Percentiles rank a stretch among this genome's conserved stretches.
Evolutionary conservation across 495 filamentous ascomycete genomes (phyloP).

Genomic region (Xylaria venustula): DNA sequence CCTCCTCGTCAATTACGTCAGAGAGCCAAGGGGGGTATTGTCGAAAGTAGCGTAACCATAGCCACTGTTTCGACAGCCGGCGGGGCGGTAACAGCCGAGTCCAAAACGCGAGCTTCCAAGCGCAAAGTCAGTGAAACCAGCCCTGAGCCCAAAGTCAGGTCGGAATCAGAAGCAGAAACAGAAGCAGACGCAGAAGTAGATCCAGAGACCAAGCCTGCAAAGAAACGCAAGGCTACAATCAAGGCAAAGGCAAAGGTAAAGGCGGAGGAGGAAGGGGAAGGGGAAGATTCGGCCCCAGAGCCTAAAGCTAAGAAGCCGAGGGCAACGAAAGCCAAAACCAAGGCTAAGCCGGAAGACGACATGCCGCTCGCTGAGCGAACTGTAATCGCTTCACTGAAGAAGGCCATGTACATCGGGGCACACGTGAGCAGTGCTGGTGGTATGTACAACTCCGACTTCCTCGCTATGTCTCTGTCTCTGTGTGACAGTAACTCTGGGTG

Average conservation of each 20-base stretch:
- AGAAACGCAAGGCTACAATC: conserved; percentile 37
- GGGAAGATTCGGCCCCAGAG: conserved; percentile 23
- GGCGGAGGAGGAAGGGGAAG: conserved; percentile 26
- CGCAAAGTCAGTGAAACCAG: conserved; percentile 14
- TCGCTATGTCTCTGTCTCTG: no score
- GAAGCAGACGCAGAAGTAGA: conserved; percentile 1
- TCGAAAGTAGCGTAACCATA: conserved; percentile 4
- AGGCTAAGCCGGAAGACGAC: conserved; percentile 40
- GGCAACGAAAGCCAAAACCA: conserved; percentile 44
- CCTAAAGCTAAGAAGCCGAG: conserved; percentile 42
- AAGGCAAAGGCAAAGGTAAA: conserved; percentile 30
- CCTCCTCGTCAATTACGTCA: conserved; percentile 23
- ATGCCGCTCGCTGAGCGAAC: conserved; percentile 72
- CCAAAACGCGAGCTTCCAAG: conserved; percentile 20
- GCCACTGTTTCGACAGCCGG: background rate
- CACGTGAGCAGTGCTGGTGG: conserved; percentile 89
- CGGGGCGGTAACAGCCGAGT: conserved; percentile 12
- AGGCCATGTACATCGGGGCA: conserved; percentile 78
- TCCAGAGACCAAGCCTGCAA: conserved; percentile 8
- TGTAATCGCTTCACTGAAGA: conserved; percentile 56
- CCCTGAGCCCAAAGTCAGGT: background rate
- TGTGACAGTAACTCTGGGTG: no score
- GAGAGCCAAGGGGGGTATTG: conserved; percentile 14
- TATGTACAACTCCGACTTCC: conserved; percentile 34
- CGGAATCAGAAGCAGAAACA: no score